phyloP scores from a whole-genome alignment of 805 yeast genomes.

The Barnettozyma wickerhamii region DNA sequence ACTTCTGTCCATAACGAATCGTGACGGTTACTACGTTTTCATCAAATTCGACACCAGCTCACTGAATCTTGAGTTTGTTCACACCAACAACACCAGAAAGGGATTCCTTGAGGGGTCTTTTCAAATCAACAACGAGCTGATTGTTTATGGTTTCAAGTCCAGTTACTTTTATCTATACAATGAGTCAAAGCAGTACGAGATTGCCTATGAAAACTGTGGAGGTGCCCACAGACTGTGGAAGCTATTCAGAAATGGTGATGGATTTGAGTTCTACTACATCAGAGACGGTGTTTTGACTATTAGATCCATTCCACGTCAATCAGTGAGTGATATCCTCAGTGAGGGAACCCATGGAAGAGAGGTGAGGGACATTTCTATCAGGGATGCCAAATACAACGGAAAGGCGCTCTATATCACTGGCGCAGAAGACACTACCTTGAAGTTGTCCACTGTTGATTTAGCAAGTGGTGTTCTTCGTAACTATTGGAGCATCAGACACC shows the following conservation, averaged over 20 bases:
- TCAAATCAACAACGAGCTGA: slow-evolving; percentile 38
- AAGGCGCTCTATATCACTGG: slow-evolving; percentile 60
- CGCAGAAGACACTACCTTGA: slow-evolving; percentile 83
- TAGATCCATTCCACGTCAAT: slow-evolving; percentile 27
- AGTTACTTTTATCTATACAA: slow-evolving; percentile 77
- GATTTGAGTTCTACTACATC: slow-evolving; percentile 51
- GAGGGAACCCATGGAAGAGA: slow-evolving; percentile 91
- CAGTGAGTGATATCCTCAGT: slow-evolving; percentile 32
- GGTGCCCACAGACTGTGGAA: slow-evolving; percentile 90
- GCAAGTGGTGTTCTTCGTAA: slow-evolving; percentile 40
- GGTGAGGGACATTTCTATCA: slow-evolving; percentile 67
- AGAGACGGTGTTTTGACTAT: slow-evolving; percentile 48
- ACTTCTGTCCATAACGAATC: slow-evolving; percentile 44
- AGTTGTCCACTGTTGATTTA: slow-evolving; percentile 39
- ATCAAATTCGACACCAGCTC: slow-evolving; percentile 26
- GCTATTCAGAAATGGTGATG: slow-evolving; percentile 29
- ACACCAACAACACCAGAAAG: slow-evolving; percentile 59
- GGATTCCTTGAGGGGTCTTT: slow-evolving; percentile 82
- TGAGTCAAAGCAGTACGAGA: slow-evolving; percentile 69
- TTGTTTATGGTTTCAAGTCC: slow-evolving; percentile 80
- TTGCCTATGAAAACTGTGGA: slow-evolving; percentile 73
- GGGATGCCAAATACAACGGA: slow-evolving; percentile 26
- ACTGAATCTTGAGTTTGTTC: slow-evolving; percentile 31
- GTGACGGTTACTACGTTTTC: slow-evolving; percentile 63
- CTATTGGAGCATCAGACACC: slow-evolving; percentile 66